Conservation (phyloP, 306 rosid genomes). For the Parietaria judaica region DNA sequence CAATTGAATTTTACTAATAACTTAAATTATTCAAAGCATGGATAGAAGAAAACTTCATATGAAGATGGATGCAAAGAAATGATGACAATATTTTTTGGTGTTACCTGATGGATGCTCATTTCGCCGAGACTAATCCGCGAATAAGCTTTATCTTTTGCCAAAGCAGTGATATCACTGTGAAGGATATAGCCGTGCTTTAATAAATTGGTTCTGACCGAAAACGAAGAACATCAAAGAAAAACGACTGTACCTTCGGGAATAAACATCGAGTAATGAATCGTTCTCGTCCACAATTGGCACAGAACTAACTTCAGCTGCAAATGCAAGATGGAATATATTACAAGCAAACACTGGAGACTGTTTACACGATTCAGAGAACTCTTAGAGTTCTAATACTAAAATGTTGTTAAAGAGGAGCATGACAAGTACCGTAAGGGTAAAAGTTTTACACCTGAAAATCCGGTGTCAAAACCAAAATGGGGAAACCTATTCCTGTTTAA, state of each 20-base stretch:
- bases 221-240: neutral
- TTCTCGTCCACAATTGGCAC: slow-evolving; percentile 74
- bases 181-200: slow-evolving; percentile 19
- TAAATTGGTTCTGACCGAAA: neutral
- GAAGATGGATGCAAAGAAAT: neutral
- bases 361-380: slow-evolving; percentile 10
- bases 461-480: too few relatives aligned
- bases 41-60: too few relatives aligned
- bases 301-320: slow-evolving; percentile 77
- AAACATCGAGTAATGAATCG: slow-evolving; percentile 67
- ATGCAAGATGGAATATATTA: slow-evolving; percentile 21
- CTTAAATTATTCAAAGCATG: too few relatives aligned
- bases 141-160: slow-evolving; percentile 84
- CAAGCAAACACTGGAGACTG: slow-evolving; percentile 14
- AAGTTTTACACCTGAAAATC: too few relatives aligned
- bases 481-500: too few relatives aligned
- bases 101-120: slow-evolving; percentile 73
- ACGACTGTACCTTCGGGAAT: slow-evolving; percentile 57
- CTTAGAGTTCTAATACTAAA: neutral
- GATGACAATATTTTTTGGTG: slow-evolving; percentile 3
- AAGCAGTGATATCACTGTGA: slow-evolving; percentile 75
- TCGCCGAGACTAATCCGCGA: slow-evolving; percentile 52
- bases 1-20: too few relatives aligned
- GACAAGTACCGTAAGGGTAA: too few relatives aligned
- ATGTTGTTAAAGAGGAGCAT: too few relatives aligned